Percentiles rank a stretch among this genome's conserved stretches.
Conservation (phyloP, 805 yeast genomes). For the Barnettozyma sp. region DNA sequence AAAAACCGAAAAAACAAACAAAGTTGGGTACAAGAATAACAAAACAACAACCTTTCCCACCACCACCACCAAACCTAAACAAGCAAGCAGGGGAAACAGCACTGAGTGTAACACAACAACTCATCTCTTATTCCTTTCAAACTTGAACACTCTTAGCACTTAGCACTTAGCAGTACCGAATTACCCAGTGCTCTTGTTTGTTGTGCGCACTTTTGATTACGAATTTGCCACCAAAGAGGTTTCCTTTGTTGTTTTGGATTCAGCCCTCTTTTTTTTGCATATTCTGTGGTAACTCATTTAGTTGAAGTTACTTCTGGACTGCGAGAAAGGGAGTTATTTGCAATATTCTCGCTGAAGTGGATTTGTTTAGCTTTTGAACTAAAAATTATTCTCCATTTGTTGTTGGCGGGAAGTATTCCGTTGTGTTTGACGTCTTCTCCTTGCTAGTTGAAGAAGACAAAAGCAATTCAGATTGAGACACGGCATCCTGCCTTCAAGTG, state of each 20-base stretch:
- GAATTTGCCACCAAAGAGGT: conserved; percentile 10
- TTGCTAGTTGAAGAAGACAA: too few relatives aligned
- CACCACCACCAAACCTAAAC: too few relatives aligned
- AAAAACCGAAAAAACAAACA: conserved; percentile 6
- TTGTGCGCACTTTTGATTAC: conserved; percentile 11
- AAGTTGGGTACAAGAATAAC: conserved; percentile 14
- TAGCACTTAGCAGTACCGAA: conserved; percentile 8
- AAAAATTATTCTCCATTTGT: too few relatives aligned
- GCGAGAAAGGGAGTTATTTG: too few relatives aligned
- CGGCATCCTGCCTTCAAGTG: too few relatives aligned
- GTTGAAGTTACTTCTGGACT: conserved; percentile 16
- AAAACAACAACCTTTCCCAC: conserved; percentile 6
- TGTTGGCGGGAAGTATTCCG: too few relatives aligned
- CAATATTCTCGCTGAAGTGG: too few relatives aligned
- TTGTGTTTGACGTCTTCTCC: too few relatives aligned
- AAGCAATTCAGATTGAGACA: too few relatives aligned
- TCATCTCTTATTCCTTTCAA: conserved; percentile 11
- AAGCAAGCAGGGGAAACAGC: conserved; percentile 10
- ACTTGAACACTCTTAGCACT: conserved; percentile 6
- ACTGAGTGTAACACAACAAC: conserved; percentile 11
- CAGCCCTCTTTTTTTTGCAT: background rate
- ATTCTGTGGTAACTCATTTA: conserved; percentile 20
- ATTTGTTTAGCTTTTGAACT: too few relatives aligned
- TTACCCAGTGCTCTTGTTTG: conserved; percentile 2
- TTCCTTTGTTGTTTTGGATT: background rate